phyloP scores from a whole-genome alignment of 768 basidiomycete genomes.

The Inosperma sp. region DNA sequence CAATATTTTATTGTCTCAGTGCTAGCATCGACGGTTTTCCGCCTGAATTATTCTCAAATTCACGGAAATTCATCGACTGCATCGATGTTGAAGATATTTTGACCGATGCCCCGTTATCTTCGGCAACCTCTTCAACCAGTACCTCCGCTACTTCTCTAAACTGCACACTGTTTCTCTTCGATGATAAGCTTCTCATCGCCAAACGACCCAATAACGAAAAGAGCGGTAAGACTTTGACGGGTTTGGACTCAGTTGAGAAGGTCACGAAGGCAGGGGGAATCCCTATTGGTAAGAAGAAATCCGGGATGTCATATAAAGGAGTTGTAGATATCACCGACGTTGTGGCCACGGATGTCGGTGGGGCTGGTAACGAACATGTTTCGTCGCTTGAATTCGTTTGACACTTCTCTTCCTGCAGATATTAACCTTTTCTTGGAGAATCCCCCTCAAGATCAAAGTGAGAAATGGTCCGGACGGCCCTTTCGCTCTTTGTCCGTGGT shows the following conservation, averaged over 20 bases:
- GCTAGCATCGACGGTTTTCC: conserved; percentile 89
- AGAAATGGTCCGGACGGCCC: conserved; percentile 84
- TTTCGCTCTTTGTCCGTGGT: conserved; percentile 79
- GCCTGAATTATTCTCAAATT: conserved; percentile 82
- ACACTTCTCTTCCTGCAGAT: conserved; percentile 42
- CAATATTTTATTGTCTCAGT: conserved; percentile 81
- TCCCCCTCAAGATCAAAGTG: conserved; percentile 75
- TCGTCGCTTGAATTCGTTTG: neutral
- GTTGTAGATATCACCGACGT: conserved; percentile 82
- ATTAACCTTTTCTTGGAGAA: conserved; percentile 82
- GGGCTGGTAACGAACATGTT: conserved; percentile 71
- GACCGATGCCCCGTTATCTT: conserved; percentile 46
- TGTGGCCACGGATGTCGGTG: conserved; percentile 80
- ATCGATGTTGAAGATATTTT: conserved; percentile 88
- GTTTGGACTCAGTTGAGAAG: conserved; percentile 76
- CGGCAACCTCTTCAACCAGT: conserved; percentile 39
- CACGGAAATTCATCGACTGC: conserved; percentile 83
- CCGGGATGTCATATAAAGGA: conserved; percentile 78
- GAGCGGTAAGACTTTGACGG: conserved; percentile 63
- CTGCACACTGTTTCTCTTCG: conserved; percentile 89
- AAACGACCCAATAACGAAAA: conserved; percentile 77
- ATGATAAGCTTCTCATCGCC: conserved; percentile 88
- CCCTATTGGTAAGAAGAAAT: conserved; percentile 66
- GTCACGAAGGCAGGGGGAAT: conserved; percentile 59
- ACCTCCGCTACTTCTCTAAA: conserved; percentile 52